phyloP scores from a whole-genome alignment of 257 asterid species.

The Petunia secreta region DNA sequence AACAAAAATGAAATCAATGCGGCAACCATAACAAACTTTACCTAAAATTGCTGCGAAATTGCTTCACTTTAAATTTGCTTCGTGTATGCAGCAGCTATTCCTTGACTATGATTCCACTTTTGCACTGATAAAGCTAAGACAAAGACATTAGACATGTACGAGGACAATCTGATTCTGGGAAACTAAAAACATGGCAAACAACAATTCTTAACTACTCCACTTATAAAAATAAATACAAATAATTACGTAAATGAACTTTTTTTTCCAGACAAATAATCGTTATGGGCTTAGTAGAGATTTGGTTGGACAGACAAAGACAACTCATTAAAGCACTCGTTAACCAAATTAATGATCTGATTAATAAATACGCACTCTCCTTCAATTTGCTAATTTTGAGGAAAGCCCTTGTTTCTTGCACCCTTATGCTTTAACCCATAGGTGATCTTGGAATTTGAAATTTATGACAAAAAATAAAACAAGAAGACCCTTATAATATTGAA shows the following conservation, averaged over 20 bases:
- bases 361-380: slow-evolving; percentile 14
- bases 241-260: no score
- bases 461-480: not conserved
- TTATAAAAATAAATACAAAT: slow-evolving; percentile 24
- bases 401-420: slow-evolving; percentile 35
- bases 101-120: slow-evolving; percentile 22
- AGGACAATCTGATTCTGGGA: slow-evolving; percentile 58
- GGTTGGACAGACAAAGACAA: slow-evolving; percentile 53
- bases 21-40: not conserved
- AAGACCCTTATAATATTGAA: not conserved
- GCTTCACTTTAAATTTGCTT: not conserved
- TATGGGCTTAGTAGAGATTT: slow-evolving; percentile 25
- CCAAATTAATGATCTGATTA: slow-evolving; percentile 38
- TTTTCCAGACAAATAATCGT: not conserved
- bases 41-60: not conserved
- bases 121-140: slow-evolving; percentile 40
- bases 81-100: not conserved
- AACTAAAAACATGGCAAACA: slow-evolving; percentile 45
- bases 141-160: slow-evolving; percentile 49
- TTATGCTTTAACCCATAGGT: slow-evolving; percentile 37
- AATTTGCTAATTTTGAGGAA: slow-evolving; percentile 52
- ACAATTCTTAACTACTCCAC: slow-evolving; percentile 68
- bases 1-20: not conserved
- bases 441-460: slow-evolving; percentile 31
- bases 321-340: slow-evolving; percentile 52